Evolutionary conservation across 345 rosid genomes (phyloP).

Genomic region (Aurinia saxatilis): DNA sequence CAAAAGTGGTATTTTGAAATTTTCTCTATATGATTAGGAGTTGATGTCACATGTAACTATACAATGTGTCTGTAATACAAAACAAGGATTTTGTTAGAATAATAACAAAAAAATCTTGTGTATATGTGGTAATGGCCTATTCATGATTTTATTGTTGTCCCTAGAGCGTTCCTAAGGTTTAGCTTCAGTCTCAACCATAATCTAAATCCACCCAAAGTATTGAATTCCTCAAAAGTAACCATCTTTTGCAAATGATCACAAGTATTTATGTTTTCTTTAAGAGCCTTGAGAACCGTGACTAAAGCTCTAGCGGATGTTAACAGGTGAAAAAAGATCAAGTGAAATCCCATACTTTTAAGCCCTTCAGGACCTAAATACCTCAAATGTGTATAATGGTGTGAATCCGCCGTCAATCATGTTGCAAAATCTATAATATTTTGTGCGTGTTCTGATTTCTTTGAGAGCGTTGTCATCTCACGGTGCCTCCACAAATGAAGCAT

Average conservation of each 20-base stretch:
- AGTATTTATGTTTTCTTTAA: constrained; percentile 37
- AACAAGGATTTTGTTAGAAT: too few relatives aligned
- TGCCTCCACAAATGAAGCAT: constrained; percentile 50
- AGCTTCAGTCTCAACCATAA: constrained; percentile 40
- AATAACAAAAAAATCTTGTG: too few relatives aligned
- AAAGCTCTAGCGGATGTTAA: constrained; percentile 36
- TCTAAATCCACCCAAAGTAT: constrained; percentile 37
- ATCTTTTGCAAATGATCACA: constrained; percentile 34
- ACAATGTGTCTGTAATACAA: too few relatives aligned
- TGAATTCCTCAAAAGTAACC: constrained; percentile 43
- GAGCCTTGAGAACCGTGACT: constrained; percentile 36
- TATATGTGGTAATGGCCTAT: neutral
- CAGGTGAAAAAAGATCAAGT: constrained; percentile 23
- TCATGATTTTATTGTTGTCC: constrained; percentile 12
- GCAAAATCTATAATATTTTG: constrained; percentile 42
- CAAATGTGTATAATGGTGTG: constrained; percentile 42
- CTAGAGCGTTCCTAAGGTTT: constrained; percentile 26
- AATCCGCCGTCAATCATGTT: constrained; percentile 49
- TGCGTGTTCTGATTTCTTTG: constrained; percentile 32
- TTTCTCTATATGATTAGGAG: too few relatives aligned
- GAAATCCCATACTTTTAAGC: constrained; percentile 46
- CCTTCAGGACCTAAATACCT: too few relatives aligned
- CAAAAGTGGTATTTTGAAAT: too few relatives aligned
- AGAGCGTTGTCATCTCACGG: constrained; percentile 45
- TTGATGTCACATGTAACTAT: too few relatives aligned